phyloP scores from a whole-genome alignment of 2,329 filamentous ascomycete genomes.

The Cytospora mali region DNA sequence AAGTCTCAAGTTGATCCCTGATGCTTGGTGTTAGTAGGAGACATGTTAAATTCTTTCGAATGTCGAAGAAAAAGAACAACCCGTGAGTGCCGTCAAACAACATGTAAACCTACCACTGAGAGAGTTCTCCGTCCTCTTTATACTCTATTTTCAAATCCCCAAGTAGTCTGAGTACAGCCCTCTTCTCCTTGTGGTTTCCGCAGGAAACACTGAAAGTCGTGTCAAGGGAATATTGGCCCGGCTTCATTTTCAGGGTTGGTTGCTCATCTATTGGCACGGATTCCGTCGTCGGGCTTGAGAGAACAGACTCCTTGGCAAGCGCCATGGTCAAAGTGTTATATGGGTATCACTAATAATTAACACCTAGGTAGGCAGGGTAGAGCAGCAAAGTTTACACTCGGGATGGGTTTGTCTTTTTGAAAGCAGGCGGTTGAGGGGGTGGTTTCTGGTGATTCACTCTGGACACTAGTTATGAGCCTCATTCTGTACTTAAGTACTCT shows the following conservation, averaged over 20 bases:
- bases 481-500: not conserved
- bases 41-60: too few species aligned
- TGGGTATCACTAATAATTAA: not conserved
- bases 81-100: too few species aligned
- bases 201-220: conserved; percentile 4
- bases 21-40: not conserved
- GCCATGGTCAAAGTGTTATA: not conserved
- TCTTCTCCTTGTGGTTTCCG: conserved; percentile 13
- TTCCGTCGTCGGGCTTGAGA: conserved; percentile 5
- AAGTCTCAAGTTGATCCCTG: conserved; percentile 5
- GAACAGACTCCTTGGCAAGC: conserved; percentile 1
- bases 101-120: conserved; percentile 10
- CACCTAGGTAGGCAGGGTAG: not conserved
- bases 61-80: too few species aligned
- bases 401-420: not conserved
- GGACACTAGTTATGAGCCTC: conserved; percentile 5
- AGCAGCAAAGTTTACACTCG: not conserved
- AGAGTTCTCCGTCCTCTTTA: conserved; percentile 3
- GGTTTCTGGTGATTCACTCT: not conserved
- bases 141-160: conserved; percentile 6
- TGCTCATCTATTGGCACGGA: not conserved
- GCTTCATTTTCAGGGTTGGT: not conserved
- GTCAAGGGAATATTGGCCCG: conserved; percentile 15
- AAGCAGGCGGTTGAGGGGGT: not conserved
- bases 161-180: conserved; percentile 2